Conservation (phyloP, 2,329 filamentous ascomycete species). For the Lojkania enalia region DNA sequence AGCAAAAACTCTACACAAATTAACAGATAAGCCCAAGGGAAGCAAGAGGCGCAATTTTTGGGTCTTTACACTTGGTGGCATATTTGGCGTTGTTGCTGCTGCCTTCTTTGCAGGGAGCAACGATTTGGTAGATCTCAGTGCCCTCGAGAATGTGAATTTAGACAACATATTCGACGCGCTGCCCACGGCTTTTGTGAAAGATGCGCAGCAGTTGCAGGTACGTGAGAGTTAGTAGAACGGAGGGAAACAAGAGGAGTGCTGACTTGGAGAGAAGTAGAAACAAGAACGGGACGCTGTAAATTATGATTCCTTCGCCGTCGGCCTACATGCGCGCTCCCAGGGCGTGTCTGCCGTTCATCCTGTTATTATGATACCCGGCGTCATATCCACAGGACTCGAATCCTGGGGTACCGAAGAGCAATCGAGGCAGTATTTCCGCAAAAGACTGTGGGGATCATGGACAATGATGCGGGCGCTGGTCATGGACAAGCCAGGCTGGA, state of each 20-base stretch:
- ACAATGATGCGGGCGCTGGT: slow-evolving; percentile 97
- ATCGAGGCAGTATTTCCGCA: slow-evolving; percentile 89
- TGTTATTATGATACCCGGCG: slow-evolving; percentile 95
- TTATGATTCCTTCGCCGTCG: slow-evolving; percentile 93
- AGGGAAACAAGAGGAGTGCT: slow-evolving; percentile 15
- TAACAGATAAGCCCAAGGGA: slow-evolving; percentile 47
- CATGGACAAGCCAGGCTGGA: slow-evolving; percentile 91
- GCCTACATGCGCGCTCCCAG: slow-evolving; percentile 77
- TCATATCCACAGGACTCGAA: slow-evolving; percentile 95
- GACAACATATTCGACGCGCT: slow-evolving; percentile 86
- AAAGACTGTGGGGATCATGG: slow-evolving; percentile 96
- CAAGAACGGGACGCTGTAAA: slow-evolving; percentile 84
- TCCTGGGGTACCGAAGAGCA: slow-evolving; percentile 90
- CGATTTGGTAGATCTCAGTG: slow-evolving; percentile 84
- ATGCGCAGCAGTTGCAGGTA: slow-evolving; percentile 84
- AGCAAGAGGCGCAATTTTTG: slow-evolving; percentile 75
- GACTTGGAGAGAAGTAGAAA: slow-evolving; percentile 57
- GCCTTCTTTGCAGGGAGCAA: slow-evolving; percentile 88
- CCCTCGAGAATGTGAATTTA: slow-evolving; percentile 71
- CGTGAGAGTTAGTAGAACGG: slow-evolving; percentile 28
- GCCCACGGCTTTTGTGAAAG: slow-evolving; percentile 80
- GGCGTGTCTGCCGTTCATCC: slow-evolving; percentile 83
- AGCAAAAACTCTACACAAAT: slow-evolving; percentile 54
- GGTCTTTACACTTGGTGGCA: slow-evolving; percentile 82
- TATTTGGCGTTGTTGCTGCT: slow-evolving; percentile 88